phyloP scores from a whole-genome alignment of 2,329 filamentous ascomycete species.

The Trichoderma sp. region DNA sequence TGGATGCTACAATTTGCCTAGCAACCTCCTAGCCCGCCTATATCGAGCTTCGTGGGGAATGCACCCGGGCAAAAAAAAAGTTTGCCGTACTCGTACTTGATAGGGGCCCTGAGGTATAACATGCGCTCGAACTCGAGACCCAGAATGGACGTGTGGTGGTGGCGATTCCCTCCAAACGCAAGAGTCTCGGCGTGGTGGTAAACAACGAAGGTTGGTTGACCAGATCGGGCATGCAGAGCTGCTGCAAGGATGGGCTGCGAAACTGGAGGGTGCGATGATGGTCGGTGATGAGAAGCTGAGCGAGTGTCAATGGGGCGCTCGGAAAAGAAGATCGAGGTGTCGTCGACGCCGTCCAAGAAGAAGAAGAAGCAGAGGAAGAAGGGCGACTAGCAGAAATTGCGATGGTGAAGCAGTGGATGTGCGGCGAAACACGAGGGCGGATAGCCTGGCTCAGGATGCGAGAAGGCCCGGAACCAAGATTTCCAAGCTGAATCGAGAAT shows the following conservation, averaged over 20 bases:
- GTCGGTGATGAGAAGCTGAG: slow-evolving; percentile 15
- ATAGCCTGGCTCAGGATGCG: slow-evolving; percentile 7
- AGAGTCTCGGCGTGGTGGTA: slow-evolving; percentile 1
- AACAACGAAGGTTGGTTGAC: slow-evolving; percentile 10
- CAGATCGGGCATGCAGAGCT: neutral
- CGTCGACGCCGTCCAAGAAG: slow-evolving; percentile 18
- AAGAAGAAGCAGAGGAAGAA: neutral
- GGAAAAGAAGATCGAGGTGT: neutral
- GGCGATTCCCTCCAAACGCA: neutral
- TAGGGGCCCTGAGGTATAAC: slow-evolving; percentile 3
- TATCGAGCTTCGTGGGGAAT: slow-evolving; percentile 31
- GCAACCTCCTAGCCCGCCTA: slow-evolving; percentile 36
- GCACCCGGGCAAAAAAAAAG: slow-evolving; percentile 2
- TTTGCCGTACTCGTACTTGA: slow-evolving; percentile 5
- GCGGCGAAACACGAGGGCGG: slow-evolving; percentile 16
- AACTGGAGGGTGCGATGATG: slow-evolving; percentile 20
- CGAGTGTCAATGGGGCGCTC: slow-evolving; percentile 22
- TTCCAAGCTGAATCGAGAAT: slow-evolving; percentile 15
- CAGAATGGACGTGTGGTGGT: neutral
- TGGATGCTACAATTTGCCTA: slow-evolving; percentile 37
- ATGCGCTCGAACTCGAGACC: slow-evolving; percentile 11
- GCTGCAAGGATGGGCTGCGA: neutral
- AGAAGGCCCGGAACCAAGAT: neutral
- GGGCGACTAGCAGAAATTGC: slow-evolving; percentile 19
- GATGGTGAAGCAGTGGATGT: slow-evolving; percentile 20